Conservation (phyloP, 225 moss, liverwort and hornwort species). For the Bryum argenteum region DNA sequence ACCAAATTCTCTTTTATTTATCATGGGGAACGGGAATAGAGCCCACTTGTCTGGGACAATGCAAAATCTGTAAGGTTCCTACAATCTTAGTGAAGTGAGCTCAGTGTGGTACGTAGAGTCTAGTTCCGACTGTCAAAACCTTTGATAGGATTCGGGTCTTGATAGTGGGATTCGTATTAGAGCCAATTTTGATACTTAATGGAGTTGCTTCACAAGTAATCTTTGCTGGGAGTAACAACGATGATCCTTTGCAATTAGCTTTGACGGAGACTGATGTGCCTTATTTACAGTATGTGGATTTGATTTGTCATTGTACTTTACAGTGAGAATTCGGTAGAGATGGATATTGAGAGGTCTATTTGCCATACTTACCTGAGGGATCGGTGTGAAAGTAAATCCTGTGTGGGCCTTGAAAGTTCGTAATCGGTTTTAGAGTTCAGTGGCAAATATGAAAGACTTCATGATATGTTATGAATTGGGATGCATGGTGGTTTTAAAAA, state of each 20-base stretch:
- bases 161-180: conserved; percentile 2
- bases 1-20: not conserved
- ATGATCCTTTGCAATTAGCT: conserved; percentile 2
- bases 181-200: conserved; percentile 32
- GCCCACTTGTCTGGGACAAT: not conserved
- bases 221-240: conserved; percentile 12
- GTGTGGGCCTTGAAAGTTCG: too few relatives aligned
- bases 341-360: too few relatives aligned
- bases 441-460: too few relatives aligned
- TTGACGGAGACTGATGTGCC: not conserved
- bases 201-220: conserved; percentile 12
- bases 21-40: conserved; percentile 10
- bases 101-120: conserved; percentile 5
- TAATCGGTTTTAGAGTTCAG: too few relatives aligned
- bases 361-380: too few relatives aligned
- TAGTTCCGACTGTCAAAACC: not conserved
- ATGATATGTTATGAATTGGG: too few relatives aligned
- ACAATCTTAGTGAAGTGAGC: not conserved
- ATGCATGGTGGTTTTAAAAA: too few relatives aligned
- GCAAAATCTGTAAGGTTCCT: not conserved
- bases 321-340: too few relatives aligned
- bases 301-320: not conserved
- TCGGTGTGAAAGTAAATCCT: too few relatives aligned
- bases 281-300: not conserved
- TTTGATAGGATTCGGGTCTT: conserved; percentile 10